Evolutionary conservation across 169 alveolate species (phyloP), one percentile per base, ranked within the genome.

Genomic region (Condylostoma magnum): DNA sequence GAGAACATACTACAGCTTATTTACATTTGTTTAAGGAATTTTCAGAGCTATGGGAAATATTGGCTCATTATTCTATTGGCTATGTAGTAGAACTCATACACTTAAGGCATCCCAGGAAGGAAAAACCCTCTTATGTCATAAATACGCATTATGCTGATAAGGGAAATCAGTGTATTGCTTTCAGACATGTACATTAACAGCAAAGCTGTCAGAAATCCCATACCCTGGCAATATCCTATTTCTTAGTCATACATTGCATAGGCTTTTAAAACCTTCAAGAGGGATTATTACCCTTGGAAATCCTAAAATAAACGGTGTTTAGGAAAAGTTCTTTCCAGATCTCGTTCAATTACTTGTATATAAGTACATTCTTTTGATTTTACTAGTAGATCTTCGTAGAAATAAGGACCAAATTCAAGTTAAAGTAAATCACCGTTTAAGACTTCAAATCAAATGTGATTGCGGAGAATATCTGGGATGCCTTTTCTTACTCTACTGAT

Each of bases 401-500:
- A n/a, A n/a, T n/a, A n/a, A n/a, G n/a, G n/a, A n/a, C n/a, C n/a
- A n/a, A n/a, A n/a, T n/a, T n/a, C n/a, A n/a, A n/a, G n/a, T n/a
- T n/a, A n/a, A n/a, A n/a, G n/a, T n/a, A n/a, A n/a, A n/a, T n/a
- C n/a, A n/a, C n/a, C n/a, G n/a, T n/a, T n/a, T n/a, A n/a, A n/a
- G n/a, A n/a, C n/a, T n/a, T 41, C 48, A 41, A 41, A 10, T 41
- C 95, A 89, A 2, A 76, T 88, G 20, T 76, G 55, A 25, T 90
- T 85, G 47, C 95, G 77, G 20, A 83, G 22, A 15, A 75, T 52
- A 77, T 83, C 91, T 3, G 95, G 95, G 25, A 89, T 83, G 1
- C 95, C 95, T 80, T 89, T 89, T 56, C 95, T 50, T 18, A 83
- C 73, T 12, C 94, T 50, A n/a, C n/a, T n/a, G n/a, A n/a, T n/a